Evolutionary conservation across 202 grass and related monocot genomes (phyloP), one percentile per base, ranked within the genome.

Genomic region (Dendrocalamus latiflorus): DNA sequence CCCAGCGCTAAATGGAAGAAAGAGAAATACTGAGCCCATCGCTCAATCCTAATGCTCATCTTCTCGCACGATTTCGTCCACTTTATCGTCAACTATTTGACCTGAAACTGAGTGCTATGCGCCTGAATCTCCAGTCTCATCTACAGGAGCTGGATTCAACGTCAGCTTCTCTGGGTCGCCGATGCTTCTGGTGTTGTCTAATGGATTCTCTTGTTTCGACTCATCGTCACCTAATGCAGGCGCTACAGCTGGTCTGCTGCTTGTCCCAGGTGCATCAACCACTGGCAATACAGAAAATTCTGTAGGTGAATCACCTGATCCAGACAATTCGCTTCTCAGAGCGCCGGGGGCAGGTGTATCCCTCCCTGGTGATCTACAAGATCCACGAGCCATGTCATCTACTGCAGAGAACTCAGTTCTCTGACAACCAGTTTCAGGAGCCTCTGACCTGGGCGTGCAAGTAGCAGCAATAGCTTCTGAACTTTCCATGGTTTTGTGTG

Each of bases 351-450:
- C 83, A 79, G 67, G 51, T 62, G 20, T 53, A 83, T 78, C 51
- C 36, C 62, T 68, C 26, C 4, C 34, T 16, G 78, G 65, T 50
- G 81, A 87, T 72, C 50, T 57, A 65, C 57, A 37, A 30, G 77
- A 74, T 79, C 34, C 41, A 9, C 18, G 78, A 67, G 22, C 67
- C 62, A 36, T 78, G 67, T 67, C 60, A 82, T 89, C 83, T 33
- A 34, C 59, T 3, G 14, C 50, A 20, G 57, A 65, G 8, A 44
- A 76, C 20, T 16, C 63, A 73, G 34, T 58, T 83, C 45, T 22
- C 59, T 79, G 74, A 34, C 79, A 83, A 60, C 39, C 50, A 74
- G 62, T 60, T 84, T 75, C 79, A 87, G 69, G 45, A 83, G 48
- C 81, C 54, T 80, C 69, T 41, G 47, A 36, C 21, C 59, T 70